Evolutionary conservation across 371 early-diverging fungal species (phyloP).

Genomic region (Mucor indicus): DNA sequence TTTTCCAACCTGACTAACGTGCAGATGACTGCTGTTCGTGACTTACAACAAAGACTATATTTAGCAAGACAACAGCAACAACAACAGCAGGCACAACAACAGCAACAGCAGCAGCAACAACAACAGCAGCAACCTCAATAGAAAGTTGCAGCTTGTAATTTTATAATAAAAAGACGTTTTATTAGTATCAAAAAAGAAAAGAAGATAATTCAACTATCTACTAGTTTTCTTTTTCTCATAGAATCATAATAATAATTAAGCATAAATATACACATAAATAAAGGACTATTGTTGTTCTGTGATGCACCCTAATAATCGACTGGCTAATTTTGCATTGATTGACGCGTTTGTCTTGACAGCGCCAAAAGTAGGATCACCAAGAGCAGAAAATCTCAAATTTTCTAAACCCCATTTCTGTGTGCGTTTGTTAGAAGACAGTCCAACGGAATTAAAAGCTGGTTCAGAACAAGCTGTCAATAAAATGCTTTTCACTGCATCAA

Average conservation of each 20-base stretch:
- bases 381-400: constrained; percentile 50
- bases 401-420: constrained; percentile 55
- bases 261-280: too few species aligned
- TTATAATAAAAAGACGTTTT: too few species aligned
- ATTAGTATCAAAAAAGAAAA: not conserved
- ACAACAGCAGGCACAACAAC: constrained; percentile 38
- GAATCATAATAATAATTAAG: too few species aligned
- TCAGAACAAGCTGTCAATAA: constrained; percentile 71
- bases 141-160: constrained; percentile 18
- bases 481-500: constrained; percentile 75
- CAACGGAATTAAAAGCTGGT: constrained; percentile 40
- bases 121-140: constrained; percentile 21
- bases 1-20: constrained; percentile 20
- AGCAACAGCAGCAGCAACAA: constrained; percentile 41
- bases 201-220: not conserved
- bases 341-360: constrained; percentile 43
- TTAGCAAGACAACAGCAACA: constrained; percentile 39
- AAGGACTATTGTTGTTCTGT: constrained; percentile 32
- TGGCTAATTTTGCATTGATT: constrained; percentile 52
- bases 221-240: too few species aligned
- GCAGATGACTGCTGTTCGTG: constrained; percentile 31
- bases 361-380: constrained; percentile 43
- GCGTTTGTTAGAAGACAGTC: constrained; percentile 22
- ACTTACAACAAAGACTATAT: constrained; percentile 30
- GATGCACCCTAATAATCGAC: constrained; percentile 56